These are phyloP conservation scores for Fomitopsis schrenkii DNA, from an alignment of 1,284 basidiomycete species.

Conservation along the genomic window DNA sequence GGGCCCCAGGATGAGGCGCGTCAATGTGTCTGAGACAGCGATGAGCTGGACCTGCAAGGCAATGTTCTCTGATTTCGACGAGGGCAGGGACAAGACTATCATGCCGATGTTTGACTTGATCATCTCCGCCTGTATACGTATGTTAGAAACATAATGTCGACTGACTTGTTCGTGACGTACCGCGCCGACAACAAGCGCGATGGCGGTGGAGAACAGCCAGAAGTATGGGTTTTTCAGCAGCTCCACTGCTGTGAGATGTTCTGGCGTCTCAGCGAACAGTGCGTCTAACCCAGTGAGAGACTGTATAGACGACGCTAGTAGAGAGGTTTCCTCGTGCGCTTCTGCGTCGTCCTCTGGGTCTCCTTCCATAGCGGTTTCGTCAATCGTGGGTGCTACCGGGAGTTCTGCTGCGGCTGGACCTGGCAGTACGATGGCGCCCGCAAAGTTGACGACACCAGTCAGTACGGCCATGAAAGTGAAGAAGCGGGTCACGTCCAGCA, in stretches of 20 bases:
- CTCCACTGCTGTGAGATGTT: conserved; percentile 34
- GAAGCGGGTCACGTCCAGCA: conserved; percentile 53
- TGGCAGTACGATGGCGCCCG: conserved; percentile 36
- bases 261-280: conserved; percentile 23
- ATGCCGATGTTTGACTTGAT: conserved; percentile 76
- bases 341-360: conserved; percentile 1
- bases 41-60: conserved; percentile 65
- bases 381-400: neutral
- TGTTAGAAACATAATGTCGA: conserved; percentile 22
- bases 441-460: conserved; percentile 47
- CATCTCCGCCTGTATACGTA: conserved; percentile 63
- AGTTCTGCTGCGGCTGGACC: conserved; percentile 19
- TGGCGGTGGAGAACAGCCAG: conserved; percentile 46
- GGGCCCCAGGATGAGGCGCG: conserved; percentile 65
- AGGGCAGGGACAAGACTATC: conserved; percentile 58
- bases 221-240: conserved; percentile 56
- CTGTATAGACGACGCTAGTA: conserved; percentile 31
- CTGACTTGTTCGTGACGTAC: conserved; percentile 36
- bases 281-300: conserved; percentile 10
- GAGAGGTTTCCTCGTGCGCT: conserved; percentile 38
- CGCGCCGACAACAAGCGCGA: conserved; percentile 53
- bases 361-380: conserved; percentile 9
- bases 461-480: conserved; percentile 53
- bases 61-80: conserved; percentile 16
- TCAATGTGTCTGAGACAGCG: conserved; percentile 65